These are phyloP conservation scores for Colletotrichum chrysophilum DNA, from an alignment of 2,329 filamentous ascomycete species.

Conservation along the genomic window DNA sequence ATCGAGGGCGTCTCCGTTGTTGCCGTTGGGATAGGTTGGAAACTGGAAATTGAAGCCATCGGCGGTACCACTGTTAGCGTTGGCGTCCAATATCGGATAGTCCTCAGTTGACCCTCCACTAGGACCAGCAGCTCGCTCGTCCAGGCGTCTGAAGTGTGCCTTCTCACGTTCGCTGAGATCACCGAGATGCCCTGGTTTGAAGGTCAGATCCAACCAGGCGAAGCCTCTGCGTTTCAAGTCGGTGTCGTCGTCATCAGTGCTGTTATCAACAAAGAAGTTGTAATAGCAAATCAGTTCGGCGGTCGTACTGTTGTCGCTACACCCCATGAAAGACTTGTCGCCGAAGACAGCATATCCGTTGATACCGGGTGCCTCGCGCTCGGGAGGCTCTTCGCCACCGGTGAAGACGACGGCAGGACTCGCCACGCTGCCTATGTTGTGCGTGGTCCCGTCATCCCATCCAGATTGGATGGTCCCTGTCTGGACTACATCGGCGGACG, in stretches of 20 bases:
- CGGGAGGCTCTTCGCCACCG: neutral
- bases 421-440: neutral
- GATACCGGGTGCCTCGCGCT: neutral
- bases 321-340: neutral
- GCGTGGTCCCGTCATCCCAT: neutral
- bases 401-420: neutral
- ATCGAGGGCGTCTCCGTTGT: neutral
- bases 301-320: neutral
- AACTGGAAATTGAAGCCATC: neutral
- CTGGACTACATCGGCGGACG: neutral
- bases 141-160: neutral
- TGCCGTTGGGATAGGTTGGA: neutral
- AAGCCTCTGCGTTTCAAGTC: neutral
- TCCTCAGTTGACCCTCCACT: neutral
- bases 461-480: neutral
- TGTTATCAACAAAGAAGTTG: neutral
- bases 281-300: neutral
- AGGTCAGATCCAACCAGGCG: neutral
- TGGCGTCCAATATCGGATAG: neutral
- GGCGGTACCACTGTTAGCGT: neutral
- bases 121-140: neutral
- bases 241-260: neutral
- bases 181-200: neutral
- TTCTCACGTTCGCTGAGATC: neutral
- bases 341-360: neutral